Evolutionary conservation across 139 green algal genomes (phyloP).

Genomic region (Coelastrella sp.): DNA sequence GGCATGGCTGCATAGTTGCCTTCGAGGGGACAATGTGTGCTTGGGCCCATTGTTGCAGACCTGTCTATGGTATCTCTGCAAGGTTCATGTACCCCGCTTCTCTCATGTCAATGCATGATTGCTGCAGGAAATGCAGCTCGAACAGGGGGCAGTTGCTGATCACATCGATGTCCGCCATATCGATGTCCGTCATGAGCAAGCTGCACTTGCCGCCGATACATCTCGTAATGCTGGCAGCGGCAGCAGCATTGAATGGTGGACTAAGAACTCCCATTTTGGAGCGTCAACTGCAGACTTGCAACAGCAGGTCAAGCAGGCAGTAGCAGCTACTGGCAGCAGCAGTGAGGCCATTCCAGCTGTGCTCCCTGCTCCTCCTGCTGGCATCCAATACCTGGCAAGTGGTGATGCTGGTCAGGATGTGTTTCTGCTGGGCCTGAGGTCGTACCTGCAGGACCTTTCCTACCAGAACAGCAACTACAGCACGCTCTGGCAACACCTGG

Average conservation of each 20-base stretch:
- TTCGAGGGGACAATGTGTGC: too few relatives aligned
- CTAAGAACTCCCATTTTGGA: conserved; percentile 5
- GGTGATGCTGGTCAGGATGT: not conserved
- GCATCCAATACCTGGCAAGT: not conserved
- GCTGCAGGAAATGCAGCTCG: not conserved
- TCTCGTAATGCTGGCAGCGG: not conserved
- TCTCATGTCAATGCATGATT: not conserved
- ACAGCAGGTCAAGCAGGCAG: conserved; percentile 44
- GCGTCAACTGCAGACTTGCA: not conserved
- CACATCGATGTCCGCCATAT: not conserved
- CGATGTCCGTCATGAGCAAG: not conserved
- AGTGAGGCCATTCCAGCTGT: not conserved
- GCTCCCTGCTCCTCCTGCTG: not conserved
- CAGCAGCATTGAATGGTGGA: conserved; percentile 22
- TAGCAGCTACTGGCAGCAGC: not conserved
- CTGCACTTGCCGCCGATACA: not conserved
- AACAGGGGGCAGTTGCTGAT: not conserved
- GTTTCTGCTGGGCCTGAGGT: conserved; percentile 13
- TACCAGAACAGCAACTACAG: conserved; percentile 31
- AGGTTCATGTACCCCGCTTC: too few relatives aligned
- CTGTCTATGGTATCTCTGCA: too few relatives aligned
- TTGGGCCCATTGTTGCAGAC: too few relatives aligned
- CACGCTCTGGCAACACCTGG: not conserved
- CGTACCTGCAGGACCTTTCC: not conserved
- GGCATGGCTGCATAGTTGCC: too few relatives aligned